A percentile compares a stretch with the other conserved stretches of the same genome.
These are phyloP conservation scores for Acer campestre DNA, from an alignment of 345 rosid genomes.

Conservation along the genomic window DNA sequence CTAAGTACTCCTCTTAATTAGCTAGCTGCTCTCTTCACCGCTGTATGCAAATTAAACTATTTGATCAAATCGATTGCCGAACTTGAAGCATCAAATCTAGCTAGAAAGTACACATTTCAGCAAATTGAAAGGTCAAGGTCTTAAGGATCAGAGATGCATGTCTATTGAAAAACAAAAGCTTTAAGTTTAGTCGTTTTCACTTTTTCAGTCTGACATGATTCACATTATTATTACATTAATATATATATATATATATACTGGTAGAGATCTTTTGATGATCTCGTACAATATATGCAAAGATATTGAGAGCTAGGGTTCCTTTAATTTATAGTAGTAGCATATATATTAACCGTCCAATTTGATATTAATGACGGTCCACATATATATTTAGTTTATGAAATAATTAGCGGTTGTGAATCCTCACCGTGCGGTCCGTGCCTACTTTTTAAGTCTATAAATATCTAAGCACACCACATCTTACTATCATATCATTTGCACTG, in stretches of 20 bases:
- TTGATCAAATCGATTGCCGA: slow-evolving; percentile 10
- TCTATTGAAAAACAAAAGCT: background rate
- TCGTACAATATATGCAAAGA: background rate
- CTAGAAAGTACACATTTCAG: slow-evolving; percentile 17
- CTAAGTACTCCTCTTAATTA: background rate
- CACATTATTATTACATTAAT: no score
- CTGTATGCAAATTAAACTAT: background rate
- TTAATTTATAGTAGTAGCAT: background rate
- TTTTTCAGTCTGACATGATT: background rate
- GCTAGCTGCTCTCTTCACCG: background rate
- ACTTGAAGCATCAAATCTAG: slow-evolving; percentile 8
- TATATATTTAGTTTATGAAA: slow-evolving; percentile 1
- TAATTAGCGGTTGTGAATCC: slow-evolving; percentile 15
- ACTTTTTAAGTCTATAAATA: slow-evolving; percentile 24
- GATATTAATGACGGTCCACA: slow-evolving; percentile 14
- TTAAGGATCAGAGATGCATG: background rate
- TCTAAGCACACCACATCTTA: background rate
- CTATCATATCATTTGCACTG: slow-evolving; percentile 5
- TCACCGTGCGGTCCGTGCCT: background rate
- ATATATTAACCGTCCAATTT: slow-evolving; percentile 12
- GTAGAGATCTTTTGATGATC: slow-evolving; percentile 3
- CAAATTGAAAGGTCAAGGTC: slow-evolving; percentile 29
- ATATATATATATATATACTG: background rate
- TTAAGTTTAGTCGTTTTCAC: background rate
- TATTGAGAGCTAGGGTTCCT: background rate